phyloP scores from a whole-genome alignment of 352 stramenopile species.

The Phytophthora pluvialis region DNA sequence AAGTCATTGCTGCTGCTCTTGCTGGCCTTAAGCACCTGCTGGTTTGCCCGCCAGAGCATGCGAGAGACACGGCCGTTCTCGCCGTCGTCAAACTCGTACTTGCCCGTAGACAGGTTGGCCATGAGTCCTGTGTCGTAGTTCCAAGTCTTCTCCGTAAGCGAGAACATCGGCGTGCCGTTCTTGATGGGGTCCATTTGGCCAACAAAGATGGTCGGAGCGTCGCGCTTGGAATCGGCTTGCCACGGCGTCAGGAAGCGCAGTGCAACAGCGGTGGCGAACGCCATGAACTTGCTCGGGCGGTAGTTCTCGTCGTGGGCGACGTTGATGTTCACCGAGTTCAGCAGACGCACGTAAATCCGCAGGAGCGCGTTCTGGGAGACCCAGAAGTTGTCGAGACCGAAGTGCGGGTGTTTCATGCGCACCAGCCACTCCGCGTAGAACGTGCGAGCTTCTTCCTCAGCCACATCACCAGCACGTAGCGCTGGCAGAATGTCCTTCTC shows the following conservation, averaged over 20 bases:
- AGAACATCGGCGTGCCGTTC: slow-evolving; percentile 36
- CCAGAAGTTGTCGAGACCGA: slow-evolving; percentile 94
- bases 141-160: slow-evolving; percentile 47
- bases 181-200: slow-evolving; percentile 59
- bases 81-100: slow-evolving; percentile 65
- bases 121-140: slow-evolving; percentile 50
- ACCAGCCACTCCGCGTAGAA: slow-evolving; percentile 87
- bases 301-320: slow-evolving; percentile 32
- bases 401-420: slow-evolving; percentile 80
- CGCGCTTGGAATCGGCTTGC: slow-evolving; percentile 35
- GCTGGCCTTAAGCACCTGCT: slow-evolving; percentile 37
- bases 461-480: slow-evolving; percentile 39
- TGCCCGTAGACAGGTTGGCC: slow-evolving; percentile 47
- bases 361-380: slow-evolving; percentile 90
- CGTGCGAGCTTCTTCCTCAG: slow-evolving; percentile 40
- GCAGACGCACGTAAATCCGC: slow-evolving; percentile 51
- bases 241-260: slow-evolving; percentile 61
- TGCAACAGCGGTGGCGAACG: slow-evolving; percentile 53
- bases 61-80: slow-evolving; percentile 30
- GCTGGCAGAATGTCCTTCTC: slow-evolving; percentile 77
- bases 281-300: slow-evolving; percentile 45
- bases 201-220: slow-evolving; percentile 41
- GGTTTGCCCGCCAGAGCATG: slow-evolving; percentile 30
- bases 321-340: slow-evolving; percentile 36
- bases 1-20: slow-evolving; percentile 49